Evolutionary conservation across 805 yeast species (phyloP), one percentile per base, ranked within the genome.

Genomic region (Scheffersomyces coipomensis): DNA sequence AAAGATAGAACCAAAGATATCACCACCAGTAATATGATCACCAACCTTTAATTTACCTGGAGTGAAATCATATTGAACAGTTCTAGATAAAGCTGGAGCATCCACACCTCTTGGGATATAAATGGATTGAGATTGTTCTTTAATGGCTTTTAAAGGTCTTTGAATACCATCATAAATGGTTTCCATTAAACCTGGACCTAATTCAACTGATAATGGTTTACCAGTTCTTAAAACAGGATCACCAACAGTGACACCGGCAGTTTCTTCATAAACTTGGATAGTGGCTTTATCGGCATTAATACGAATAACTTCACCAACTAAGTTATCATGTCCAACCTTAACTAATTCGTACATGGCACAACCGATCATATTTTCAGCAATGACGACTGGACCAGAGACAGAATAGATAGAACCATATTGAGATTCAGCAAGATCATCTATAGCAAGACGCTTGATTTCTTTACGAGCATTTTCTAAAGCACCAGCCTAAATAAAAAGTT

Each of bases 301-400:
- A 76, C 99, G 84, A 66, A 93, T 93, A 50, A 93, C 97, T 71
- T 93, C 99, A 64, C 99, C 99, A 34, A 93, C 98, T 62, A 93
- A 79, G 65, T 79, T 88, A 55, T 88, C 96, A 66, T 93, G 98
- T 53, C 99, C 98, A 49, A 93, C 99, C 66, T 84, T 89, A 58
- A 91, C 99, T 68, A 93, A 78, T 66, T 93, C 99, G 78, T 93
- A 91, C 99, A 93, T 93, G 56, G 98, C 97, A 80, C 97, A 88
- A 48, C 99, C 99, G 69, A 90, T 87, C 98, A 93, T 89, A 73
- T 93, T 85, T 69, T 93, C 98, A 35, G 99, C 99, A 35, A 93
- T 83, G 38, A 93, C 85, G 55, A 93, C 99, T 19, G 99, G 98
- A 58, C 99, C 99, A 16, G 98, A 90, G 35, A 93, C 97, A 23